Evolutionary conservation across 306 rosid genomes (phyloP).

Genomic region (Coriaria nepalensis): DNA sequence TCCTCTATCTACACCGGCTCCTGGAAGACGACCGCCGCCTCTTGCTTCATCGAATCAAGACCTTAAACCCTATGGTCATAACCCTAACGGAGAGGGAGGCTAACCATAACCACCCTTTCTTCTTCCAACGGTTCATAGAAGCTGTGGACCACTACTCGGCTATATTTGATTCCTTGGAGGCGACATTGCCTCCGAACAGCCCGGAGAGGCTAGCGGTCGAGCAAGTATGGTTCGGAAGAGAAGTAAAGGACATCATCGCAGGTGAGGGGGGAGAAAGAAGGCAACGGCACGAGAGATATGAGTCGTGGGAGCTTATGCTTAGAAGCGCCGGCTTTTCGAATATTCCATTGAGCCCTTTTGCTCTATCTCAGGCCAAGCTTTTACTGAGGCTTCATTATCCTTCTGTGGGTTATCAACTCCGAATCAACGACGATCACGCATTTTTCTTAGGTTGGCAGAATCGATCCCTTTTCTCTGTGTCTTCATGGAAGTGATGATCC

Average conservation of each 20-base stretch:
- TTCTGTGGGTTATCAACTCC: slow-evolving; percentile 40
- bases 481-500: slow-evolving; percentile 30
- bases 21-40: slow-evolving; percentile 14
- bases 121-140: slow-evolving; percentile 24
- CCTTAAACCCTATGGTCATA: slow-evolving; percentile 29
- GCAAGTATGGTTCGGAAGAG: slow-evolving; percentile 35
- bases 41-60: slow-evolving; percentile 31
- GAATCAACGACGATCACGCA: slow-evolving; percentile 19
- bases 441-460: slow-evolving; percentile 39
- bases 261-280: slow-evolving; percentile 12
- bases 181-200: slow-evolving; percentile 39
- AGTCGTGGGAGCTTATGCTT: slow-evolving; percentile 32
- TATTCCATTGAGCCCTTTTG: slow-evolving; percentile 37
- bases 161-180: slow-evolving; percentile 37
- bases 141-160: slow-evolving; percentile 35
- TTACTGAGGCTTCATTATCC: slow-evolving; percentile 48
- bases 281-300: slow-evolving; percentile 23
- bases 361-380: slow-evolving; percentile 43
- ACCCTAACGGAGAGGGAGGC: slow-evolving; percentile 39
- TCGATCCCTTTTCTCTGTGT: slow-evolving; percentile 40
- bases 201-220: slow-evolving; percentile 36
- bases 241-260: slow-evolving; percentile 26
- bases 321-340: slow-evolving; percentile 27
- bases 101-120: slow-evolving; percentile 24
- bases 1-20: slow-evolving; percentile 29